These are phyloP conservation scores for Beta vulgaris DNA, from an alignment of 148 eudicot species.

Conservation along the genomic window DNA sequence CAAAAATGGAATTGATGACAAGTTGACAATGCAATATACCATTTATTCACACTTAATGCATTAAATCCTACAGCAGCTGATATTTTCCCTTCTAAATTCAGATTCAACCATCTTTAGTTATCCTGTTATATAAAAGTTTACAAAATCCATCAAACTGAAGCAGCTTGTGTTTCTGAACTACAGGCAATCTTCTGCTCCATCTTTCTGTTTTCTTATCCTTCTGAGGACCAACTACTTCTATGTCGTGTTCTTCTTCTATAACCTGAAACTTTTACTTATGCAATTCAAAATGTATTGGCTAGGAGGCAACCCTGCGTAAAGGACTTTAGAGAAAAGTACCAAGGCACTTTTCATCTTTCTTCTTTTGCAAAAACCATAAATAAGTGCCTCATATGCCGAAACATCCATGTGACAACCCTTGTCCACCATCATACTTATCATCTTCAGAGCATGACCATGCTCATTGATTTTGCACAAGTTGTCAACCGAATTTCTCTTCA, in stretches of 20 bases:
- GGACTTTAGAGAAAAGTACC: conserved; percentile 44
- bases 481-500: conserved; percentile 50
- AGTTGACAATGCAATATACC: too few relatives aligned
- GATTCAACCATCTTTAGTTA: too few relatives aligned
- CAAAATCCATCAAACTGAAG: background rate
- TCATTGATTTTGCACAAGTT: conserved; percentile 50
- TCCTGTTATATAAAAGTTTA: too few relatives aligned
- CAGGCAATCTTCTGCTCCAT: background rate
- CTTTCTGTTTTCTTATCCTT: background rate
- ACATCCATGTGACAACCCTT: conserved; percentile 51
- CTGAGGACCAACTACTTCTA: conserved; percentile 30
- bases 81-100: too few relatives aligned
- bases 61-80: too few relatives aligned
- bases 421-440: conserved; percentile 39
- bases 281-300: conserved; percentile 45
- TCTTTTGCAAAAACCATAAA: conserved; percentile 54
- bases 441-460: conserved; percentile 45
- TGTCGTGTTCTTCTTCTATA: conserved; percentile 35
- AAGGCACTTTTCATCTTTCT: conserved; percentile 51
- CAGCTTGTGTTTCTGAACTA: background rate
- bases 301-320: conserved; percentile 50
- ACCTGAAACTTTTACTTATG: conserved; percentile 45
- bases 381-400: conserved; percentile 47
- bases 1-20: too few relatives aligned
- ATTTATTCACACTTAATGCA: too few relatives aligned